Conservation (phyloP, 768 basidiomycete species). For the Lactarius pseudohatsudake region DNA sequence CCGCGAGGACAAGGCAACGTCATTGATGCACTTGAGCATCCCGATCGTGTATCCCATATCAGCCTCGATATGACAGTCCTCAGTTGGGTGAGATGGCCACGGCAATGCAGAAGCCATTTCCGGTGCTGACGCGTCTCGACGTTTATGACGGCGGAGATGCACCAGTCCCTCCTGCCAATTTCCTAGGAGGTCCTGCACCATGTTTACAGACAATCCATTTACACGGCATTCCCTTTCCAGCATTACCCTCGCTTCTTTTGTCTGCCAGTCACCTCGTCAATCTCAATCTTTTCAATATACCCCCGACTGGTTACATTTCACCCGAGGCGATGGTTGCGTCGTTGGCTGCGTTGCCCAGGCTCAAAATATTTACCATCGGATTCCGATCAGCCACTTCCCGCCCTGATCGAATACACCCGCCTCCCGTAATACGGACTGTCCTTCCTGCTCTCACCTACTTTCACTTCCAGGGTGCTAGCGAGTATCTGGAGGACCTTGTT, state of each 20-base stretch:
- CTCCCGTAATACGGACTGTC: no score
- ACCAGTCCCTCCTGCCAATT: neutral
- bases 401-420: no score
- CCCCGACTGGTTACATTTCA: no score
- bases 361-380: no score
- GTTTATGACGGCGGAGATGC: fast-evolving
- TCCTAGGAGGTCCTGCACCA: neutral
- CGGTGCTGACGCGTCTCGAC: neutral
- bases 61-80: neutral
- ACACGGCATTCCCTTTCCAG: neutral
- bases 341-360: no score
- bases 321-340: no score
- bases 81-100: neutral
- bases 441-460: neutral
- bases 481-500: neutral
- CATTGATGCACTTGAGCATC: neutral
- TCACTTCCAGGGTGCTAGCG: neutral
- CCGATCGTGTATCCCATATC: neutral
- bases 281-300: no score
- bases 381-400: no score
- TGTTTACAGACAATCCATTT: neutral
- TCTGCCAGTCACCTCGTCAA: no score
- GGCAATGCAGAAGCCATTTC: neutral
- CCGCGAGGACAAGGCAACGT: no score
- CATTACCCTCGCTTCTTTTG: neutral